Percentiles rank a stretch among this genome's conserved stretches.
Evolutionary conservation across 139 green algal genomes (phyloP).

Genomic region (Micractinium sp.): DNA sequence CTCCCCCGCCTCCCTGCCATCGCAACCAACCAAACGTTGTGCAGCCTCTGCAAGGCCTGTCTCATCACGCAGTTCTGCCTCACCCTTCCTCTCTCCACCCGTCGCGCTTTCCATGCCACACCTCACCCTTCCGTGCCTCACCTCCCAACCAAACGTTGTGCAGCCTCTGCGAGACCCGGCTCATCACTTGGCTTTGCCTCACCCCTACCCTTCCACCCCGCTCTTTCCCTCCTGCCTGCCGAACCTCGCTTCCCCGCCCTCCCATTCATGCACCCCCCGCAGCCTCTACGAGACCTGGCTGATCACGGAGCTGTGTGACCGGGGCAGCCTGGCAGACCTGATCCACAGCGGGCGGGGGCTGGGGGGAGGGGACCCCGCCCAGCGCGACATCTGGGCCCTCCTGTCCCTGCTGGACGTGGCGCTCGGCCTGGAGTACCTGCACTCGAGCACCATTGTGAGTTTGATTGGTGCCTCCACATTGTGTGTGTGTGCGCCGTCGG

Average conservation of each 20-base stretch:
- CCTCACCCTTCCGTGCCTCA: background rate
- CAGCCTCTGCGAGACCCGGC: slow-evolving; percentile 37
- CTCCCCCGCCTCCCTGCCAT: too few relatives aligned
- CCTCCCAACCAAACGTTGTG: too few relatives aligned
- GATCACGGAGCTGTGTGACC: slow-evolving; percentile 29
- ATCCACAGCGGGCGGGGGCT: background rate
- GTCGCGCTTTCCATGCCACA: background rate
- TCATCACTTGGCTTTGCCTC: too few relatives aligned
- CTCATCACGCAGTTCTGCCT: too few relatives aligned
- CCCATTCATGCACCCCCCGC: background rate
- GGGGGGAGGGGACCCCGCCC: background rate
- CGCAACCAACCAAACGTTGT: too few relatives aligned
- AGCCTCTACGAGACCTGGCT: slow-evolving; percentile 36
- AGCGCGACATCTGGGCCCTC: slow-evolving; percentile 12
- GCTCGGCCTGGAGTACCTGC: slow-evolving; percentile 63
- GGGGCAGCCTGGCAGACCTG: slow-evolving; percentile 20
- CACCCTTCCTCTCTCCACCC: background rate
- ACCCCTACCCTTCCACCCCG: background rate
- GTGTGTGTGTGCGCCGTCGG: background rate
- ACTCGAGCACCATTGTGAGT: slow-evolving; percentile 40
- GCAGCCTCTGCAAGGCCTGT: too few relatives aligned
- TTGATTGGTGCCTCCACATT: too few relatives aligned
- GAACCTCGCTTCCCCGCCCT: background rate
- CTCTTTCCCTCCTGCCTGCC: too few relatives aligned
- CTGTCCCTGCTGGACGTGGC: slow-evolving; percentile 47